Percentiles rank a stretch among this genome's conserved stretches.
Evolutionary conservation across 306 rosid genomes (phyloP).

Genomic region (Lablab purpureus): DNA sequence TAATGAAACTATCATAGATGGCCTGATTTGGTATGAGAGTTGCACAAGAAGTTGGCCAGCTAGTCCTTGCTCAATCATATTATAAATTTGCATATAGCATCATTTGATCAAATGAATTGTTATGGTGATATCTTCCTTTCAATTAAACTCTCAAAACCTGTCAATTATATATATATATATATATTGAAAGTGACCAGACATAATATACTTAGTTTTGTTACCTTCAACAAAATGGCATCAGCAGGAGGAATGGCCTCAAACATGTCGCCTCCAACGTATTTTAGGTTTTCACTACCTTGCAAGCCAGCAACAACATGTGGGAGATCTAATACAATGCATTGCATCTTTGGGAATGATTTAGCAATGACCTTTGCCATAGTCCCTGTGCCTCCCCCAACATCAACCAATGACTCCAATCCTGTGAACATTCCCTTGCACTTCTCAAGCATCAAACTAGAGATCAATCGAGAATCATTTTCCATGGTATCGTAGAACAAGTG

Average conservation of each 20-base stretch:
- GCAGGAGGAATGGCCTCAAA: constrained; percentile 25
- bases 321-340: constrained; percentile 24
- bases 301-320: constrained; percentile 38
- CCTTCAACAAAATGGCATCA: constrained; percentile 43
- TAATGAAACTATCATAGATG: too few species aligned
- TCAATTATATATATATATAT: too few species aligned
- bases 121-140: too few species aligned
- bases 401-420: constrained; percentile 44
- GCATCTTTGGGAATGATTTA: constrained; percentile 9
- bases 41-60: too few species aligned
- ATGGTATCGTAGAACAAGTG: constrained; percentile 31
- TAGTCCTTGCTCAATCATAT: too few species aligned
- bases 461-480: constrained; percentile 29
- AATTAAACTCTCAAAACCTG: too few species aligned
- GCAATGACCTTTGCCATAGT: constrained; percentile 39
- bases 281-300: constrained; percentile 24
- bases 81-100: too few species aligned
- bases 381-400: constrained; percentile 51
- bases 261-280: constrained; percentile 34
- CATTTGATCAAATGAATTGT: too few species aligned
- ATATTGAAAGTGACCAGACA: too few species aligned
- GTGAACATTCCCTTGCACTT: constrained; percentile 8
- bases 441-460: constrained; percentile 22
- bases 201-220: neutral
- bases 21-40: too few species aligned